Conservation (phyloP, 176 grass and related monocot genomes). For the Ensete glaucum region DNA sequence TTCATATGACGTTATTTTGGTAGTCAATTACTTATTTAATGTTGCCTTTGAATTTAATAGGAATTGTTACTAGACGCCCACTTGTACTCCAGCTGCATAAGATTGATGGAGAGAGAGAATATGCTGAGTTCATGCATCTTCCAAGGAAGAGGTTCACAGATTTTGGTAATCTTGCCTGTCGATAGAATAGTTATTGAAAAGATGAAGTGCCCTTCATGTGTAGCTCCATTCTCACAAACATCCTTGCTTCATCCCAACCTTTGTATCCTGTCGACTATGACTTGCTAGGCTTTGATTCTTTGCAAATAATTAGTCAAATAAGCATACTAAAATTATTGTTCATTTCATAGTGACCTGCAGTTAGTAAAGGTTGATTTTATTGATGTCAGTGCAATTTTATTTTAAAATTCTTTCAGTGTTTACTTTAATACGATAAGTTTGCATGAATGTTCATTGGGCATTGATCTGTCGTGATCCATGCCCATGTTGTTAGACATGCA, state of each 20-base stretch:
- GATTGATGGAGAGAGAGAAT: constrained; percentile 75
- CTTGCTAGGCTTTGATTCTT: neutral
- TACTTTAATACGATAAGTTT: neutral
- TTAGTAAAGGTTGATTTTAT: neutral
- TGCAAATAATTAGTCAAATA: neutral
- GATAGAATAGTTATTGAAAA: neutral
- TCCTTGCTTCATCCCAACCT: neutral
- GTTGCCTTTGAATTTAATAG: constrained; percentile 26
- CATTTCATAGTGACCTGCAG: neutral
- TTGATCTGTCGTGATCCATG: too few species aligned
- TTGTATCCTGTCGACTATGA: neutral
- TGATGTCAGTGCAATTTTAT: neutral
- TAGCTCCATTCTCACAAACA: neutral
- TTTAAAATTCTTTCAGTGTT: neutral
- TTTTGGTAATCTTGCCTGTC: constrained; percentile 50
- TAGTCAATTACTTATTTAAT: neutral
- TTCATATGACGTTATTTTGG: neutral
- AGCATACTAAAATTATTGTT: neutral
- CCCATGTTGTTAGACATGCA: too few species aligned
- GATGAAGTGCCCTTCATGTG: neutral
- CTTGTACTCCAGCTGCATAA: constrained; percentile 92
- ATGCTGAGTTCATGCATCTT: constrained; percentile 96
- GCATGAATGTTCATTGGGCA: too few species aligned
- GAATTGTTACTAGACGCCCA: constrained; percentile 90
- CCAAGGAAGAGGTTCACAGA: constrained; percentile 93